Percentiles rank a stretch among this genome's conserved stretches.
Conservation (phyloP, 352 stramenopile genomes). For the Globisporangium takayamanum region DNA sequence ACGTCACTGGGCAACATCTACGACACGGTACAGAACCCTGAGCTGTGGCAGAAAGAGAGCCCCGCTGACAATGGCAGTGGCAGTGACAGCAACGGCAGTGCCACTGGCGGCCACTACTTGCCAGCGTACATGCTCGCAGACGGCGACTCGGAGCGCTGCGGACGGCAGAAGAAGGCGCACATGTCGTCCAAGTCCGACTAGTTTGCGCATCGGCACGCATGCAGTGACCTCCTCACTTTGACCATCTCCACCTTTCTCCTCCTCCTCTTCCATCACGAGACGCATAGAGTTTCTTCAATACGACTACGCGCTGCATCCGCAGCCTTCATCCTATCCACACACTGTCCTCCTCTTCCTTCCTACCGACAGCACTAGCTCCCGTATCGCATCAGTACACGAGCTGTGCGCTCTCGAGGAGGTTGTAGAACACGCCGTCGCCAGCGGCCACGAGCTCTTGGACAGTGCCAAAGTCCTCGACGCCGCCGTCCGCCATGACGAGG, state of each 20-base stretch:
- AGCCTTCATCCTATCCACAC: no score
- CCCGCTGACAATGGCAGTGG: neutral
- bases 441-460: conserved; percentile 33
- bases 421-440: conserved; percentile 32
- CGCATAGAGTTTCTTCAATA: neutral
- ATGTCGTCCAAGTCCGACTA: conserved; percentile 51
- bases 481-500: conserved; percentile 73
- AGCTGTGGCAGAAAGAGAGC: conserved; percentile 61
- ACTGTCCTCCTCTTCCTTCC: neutral
- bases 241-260: no score
- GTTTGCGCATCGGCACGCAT: neutral
- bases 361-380: no score
- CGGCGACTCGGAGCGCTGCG: conserved; percentile 61
- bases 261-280: no score
- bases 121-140: conserved; percentile 67
- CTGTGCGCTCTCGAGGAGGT: conserved; percentile 44
- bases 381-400: conserved; percentile 15
- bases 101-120: conserved; percentile 56
- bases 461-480: conserved; percentile 44
- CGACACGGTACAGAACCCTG: conserved; percentile 93
- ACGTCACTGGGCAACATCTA: conserved; percentile 93
- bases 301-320: neutral
- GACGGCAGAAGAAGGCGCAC: conserved; percentile 68
- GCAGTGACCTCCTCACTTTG: neutral
- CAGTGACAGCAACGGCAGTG: conserved; percentile 18